Base-by-base conservation (phyloP, 2,329 filamentous ascomycete genomes). In the Beauveria sp. region DNA sequence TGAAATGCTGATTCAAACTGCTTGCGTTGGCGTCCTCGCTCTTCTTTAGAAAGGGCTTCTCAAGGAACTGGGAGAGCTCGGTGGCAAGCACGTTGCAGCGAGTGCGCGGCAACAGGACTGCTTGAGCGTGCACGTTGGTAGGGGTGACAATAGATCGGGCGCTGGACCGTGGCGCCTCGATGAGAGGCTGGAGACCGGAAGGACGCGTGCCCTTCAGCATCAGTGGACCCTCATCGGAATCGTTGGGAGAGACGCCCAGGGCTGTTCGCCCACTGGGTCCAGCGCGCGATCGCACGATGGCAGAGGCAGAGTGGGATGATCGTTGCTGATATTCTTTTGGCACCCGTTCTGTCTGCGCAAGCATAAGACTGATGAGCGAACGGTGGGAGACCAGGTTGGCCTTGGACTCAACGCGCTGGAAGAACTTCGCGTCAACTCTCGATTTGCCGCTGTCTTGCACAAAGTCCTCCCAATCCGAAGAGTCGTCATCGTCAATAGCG, bases 331-430 rank as follows among this genome's bases (percentile, higher is more conserved):
- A 60, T 80, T 87, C 69, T 80, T 82, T 52, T 87, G 83, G 57
- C 89, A 87, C 73, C 90, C 88, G 66, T 85, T 88, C 71, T 96
- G 87, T n/a, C 48, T 9, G 10, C 26, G 79, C 89, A 72, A 99
- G 86, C 81, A 93, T 88, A 58, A 93, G 87, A 1, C 93, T 97
- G 66, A 99, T 88, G 45, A 98, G 84, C 3, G 93, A 98, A 58
- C 89, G 88, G 55, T 90, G 86, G 1, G 93, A 96, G 3, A 89
- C 88, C 31, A 98, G 80, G 70, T 96, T 90, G 8, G 88, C 85
- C 73, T 87, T 87, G 43, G 93, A 96, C 73, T 96, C 91, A 55
- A 98, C 92, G 10, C 93, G 89, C 73, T 93, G 87, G 82, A 99
- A 99, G 68, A 91, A 81, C 69, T 85, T 87, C 64, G 93, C 89